phyloP scores from a whole-genome alignment of 495 filamentous ascomycete genomes.

The Lineolata rhizophorae region DNA sequence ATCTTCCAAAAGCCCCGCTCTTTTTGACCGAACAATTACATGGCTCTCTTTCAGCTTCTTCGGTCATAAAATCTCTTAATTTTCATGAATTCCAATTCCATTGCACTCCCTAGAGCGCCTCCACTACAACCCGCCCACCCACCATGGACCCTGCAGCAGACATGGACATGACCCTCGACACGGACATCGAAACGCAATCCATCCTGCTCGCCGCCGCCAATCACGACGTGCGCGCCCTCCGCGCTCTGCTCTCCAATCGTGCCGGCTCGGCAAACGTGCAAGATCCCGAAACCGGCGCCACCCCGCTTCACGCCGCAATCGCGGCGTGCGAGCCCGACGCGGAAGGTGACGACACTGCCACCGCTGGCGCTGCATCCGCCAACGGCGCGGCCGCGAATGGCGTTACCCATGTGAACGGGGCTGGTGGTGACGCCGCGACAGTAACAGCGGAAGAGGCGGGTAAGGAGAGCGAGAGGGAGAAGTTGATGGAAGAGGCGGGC shows the following conservation, averaged over 20 bases:
- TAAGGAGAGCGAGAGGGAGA: conserved; percentile 10
- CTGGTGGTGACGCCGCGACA: not conserved
- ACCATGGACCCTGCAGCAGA: no score
- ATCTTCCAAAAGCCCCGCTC: no score
- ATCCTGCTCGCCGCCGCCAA: conserved; percentile 64
- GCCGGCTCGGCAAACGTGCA: conserved; percentile 50
- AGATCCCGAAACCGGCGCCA: conserved; percentile 66
- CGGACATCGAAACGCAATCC: conserved; percentile 14
- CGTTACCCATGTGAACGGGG: not conserved
- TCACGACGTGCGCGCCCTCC: conserved; percentile 58
- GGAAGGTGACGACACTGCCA: conserved; percentile 7
- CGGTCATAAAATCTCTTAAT: no score
- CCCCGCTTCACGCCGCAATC: conserved; percentile 79
- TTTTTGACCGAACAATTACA: no score
- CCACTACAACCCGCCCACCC: no score
- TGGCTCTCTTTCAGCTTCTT: no score
- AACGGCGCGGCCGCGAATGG: not conserved
- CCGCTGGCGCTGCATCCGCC: conserved; percentile 4
- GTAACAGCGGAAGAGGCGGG: conserved; percentile 1
- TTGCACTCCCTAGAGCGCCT: no score
- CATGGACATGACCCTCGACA: conserved; percentile 8
- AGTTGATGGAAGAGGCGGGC: conserved; percentile 27
- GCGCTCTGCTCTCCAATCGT: conserved; percentile 38
- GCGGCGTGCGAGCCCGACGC: conserved; percentile 44
- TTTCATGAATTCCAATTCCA: no score